Base-by-base conservation (phyloP, 768 basidiomycete species). In the Cytidiella melzeri region DNA sequence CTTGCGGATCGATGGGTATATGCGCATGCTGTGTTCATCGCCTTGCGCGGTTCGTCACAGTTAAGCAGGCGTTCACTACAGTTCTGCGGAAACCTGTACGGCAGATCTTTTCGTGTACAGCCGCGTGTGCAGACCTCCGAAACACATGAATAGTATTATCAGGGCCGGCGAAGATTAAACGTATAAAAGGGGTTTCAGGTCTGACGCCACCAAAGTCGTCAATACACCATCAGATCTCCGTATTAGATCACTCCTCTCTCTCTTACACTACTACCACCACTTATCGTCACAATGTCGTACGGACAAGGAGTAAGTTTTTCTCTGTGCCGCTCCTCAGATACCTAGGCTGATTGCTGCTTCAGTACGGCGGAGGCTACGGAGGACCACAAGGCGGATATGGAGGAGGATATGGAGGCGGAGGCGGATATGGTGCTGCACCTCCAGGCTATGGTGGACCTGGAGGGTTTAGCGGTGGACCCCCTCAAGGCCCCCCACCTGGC, bases 401-500 rank as follows among this genome's bases (percentile, higher is more conserved):
- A 21, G 65, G 64, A 34, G 67, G 67, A 44, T 67, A 67, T 55
- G 66, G 65, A 20, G 64, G 36, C 10, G 45, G 43, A 37, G 37
- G 51, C 1, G 62, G 61, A 26, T 57, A 59, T 9, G 65, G 64
- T 48, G 67, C 64, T 20, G 64, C 54, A n/a, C 59, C 50, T 27
- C 41, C 44, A 25, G 54, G 56, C 3, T 40, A 59, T 41, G 64
- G 62, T 1, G 67, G 65, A 1, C 57, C 60, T 5, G 69, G 68
- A 42, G 64, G 70, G 12, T 71, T 70, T 44, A 56, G 64, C 6
- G 42, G 59, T 24, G 26, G 41, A 19, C 55, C 50, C 2, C 55
- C 57, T 18, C 61, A 61, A 13, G 77, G 71, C 6, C 70, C 80
- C 3, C 83, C 83, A 5, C 74, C 80, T 10, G 86, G 83, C 25